Evolutionary conservation across 2,329 filamentous ascomycete species (phyloP).

Genomic region (Fusarium agapanthi): DNA sequence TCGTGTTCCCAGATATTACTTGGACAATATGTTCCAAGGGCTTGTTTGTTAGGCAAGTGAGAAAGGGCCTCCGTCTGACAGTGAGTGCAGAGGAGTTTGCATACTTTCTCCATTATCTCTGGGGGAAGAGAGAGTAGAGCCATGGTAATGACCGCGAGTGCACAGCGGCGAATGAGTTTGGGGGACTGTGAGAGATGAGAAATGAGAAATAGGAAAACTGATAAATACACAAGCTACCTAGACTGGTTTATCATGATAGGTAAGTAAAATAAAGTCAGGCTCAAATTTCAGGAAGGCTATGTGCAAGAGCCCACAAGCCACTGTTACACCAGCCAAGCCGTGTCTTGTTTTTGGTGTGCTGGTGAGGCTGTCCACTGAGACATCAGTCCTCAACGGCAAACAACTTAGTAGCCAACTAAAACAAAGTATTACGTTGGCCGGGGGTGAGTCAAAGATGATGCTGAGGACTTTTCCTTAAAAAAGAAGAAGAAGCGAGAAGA

Average conservation of each 20-base stretch:
- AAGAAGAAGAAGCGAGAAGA: too few relatives aligned
- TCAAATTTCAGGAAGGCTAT: neutral
- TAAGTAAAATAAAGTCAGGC: neutral
- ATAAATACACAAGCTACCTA: neutral
- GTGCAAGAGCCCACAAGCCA: neutral
- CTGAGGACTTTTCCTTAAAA: neutral
- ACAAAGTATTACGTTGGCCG: neutral
- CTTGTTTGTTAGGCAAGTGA: neutral
- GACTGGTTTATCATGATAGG: too few relatives aligned
- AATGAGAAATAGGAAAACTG: neutral
- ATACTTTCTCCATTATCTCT: neutral
- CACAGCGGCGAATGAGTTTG: neutral
- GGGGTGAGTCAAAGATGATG: accelerated
- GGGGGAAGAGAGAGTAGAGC: neutral
- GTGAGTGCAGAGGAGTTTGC: accelerated
- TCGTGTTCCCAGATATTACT: neutral
- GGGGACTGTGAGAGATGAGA: neutral
- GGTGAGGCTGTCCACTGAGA: neutral
- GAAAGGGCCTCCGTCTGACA: neutral
- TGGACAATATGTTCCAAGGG: accelerated
- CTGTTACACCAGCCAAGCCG: neutral
- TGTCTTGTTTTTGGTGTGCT: neutral
- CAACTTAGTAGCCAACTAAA: neutral
- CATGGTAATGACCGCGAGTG: neutral
- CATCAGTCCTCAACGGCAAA: neutral